Conservation (phyloP, 2,329 filamentous ascomycete genomes). For the Cladosporium sp. region DNA sequence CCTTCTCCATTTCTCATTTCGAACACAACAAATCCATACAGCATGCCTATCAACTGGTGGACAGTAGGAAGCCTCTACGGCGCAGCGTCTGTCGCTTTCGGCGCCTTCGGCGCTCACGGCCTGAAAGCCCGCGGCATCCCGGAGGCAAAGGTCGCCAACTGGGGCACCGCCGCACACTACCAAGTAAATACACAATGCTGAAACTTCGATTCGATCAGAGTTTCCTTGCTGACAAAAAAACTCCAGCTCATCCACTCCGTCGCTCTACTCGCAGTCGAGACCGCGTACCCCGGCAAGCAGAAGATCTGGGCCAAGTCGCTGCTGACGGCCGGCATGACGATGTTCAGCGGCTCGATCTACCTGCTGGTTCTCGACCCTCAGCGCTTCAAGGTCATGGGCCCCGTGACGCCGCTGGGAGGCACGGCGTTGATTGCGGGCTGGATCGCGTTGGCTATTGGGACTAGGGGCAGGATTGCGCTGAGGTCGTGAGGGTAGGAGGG, state of each 20-base stretch:
- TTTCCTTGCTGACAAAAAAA: background rate
- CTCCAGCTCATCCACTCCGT: conserved; percentile 56
- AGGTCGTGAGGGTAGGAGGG: background rate
- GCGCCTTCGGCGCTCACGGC: conserved; percentile 63
- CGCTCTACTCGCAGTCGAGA: conserved; percentile 51
- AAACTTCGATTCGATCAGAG: background rate
- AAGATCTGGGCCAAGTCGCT: conserved; percentile 49
- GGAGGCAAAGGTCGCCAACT: conserved; percentile 53
- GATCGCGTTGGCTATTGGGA: conserved; percentile 43
- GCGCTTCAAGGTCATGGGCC: conserved; percentile 54
- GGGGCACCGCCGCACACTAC: conserved; percentile 61
- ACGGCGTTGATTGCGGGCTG: conserved; percentile 60
- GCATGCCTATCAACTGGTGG: conserved; percentile 42
- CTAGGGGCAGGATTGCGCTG: conserved; percentile 24
- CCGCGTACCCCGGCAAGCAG: conserved; percentile 41
- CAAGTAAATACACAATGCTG: conserved; percentile 43
- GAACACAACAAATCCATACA: background rate
- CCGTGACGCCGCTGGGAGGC: conserved; percentile 60
- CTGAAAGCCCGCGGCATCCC: conserved; percentile 56
- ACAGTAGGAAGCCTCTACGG: conserved; percentile 57
- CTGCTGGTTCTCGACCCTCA: conserved; percentile 56
- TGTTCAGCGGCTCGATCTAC: conserved; percentile 61
- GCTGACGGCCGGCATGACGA: conserved; percentile 60
- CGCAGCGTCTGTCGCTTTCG: conserved; percentile 54
- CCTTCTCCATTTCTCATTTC: background rate